Conservation (phyloP, 179 eudicot species). For the Camellia oleifera region DNA sequence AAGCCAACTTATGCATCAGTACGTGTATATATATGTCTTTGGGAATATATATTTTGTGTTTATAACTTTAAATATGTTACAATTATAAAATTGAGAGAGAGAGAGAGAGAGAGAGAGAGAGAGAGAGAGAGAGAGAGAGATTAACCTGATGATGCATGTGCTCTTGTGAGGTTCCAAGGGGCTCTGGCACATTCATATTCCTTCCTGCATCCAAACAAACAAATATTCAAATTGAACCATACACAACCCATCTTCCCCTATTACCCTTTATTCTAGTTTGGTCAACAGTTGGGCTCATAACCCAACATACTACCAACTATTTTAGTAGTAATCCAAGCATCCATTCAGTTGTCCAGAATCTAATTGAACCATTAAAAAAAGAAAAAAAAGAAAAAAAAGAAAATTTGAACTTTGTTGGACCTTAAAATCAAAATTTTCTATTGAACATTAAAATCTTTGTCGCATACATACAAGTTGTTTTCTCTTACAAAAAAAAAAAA, state of each 20-base stretch:
- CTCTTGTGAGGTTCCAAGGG: slow-evolving; percentile 11
- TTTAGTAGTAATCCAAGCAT: background rate
- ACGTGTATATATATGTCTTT: too few species aligned
- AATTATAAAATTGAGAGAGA: background rate
- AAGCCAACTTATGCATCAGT: too few species aligned
- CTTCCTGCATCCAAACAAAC: slow-evolving; percentile 25
- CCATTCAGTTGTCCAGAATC: background rate
- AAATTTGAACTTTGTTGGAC: background rate
- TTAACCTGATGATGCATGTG: slow-evolving; percentile 16
- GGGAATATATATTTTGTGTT: background rate
- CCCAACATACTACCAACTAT: background rate
- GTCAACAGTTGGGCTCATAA: slow-evolving; percentile 20
- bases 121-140: slow-evolving; percentile 13
- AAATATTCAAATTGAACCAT: slow-evolving; percentile 8
- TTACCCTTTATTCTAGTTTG: background rate
- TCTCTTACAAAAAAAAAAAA: background rate
- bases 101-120: slow-evolving; percentile 13
- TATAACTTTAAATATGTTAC: background rate
- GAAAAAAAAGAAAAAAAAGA: too few species aligned
- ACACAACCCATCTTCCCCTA: background rate
- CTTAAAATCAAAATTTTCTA: background rate
- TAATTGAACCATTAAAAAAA: background rate
- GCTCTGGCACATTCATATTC: slow-evolving; percentile 6
- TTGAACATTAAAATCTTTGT: slow-evolving; percentile 11
- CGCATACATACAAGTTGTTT: slow-evolving; percentile 21